These are phyloP conservation scores for Chrysopogon serrulatus DNA, from an alignment of 176 grass and related monocot species.

Conservation along the genomic window DNA sequence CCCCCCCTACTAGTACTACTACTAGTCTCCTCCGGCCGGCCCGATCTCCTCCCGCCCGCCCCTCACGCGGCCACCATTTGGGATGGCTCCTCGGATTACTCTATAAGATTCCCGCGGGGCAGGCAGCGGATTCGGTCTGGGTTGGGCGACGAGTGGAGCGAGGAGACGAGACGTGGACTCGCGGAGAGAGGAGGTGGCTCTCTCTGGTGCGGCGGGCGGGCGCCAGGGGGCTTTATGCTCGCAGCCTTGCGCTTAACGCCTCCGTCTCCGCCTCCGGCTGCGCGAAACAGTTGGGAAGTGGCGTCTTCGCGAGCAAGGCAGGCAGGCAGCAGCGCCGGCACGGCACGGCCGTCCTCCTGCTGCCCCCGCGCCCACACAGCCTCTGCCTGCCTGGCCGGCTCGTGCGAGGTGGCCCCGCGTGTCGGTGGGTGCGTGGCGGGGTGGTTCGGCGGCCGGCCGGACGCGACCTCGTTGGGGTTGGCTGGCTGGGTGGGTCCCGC, in stretches of 20 bases:
- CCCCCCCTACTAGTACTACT: neutral
- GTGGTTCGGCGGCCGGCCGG: too few species aligned
- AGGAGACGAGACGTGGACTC: slow-evolving; percentile 3
- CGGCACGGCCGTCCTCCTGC: neutral
- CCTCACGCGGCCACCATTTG: neutral
- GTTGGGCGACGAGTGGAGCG: neutral
- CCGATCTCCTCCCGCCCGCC: neutral
- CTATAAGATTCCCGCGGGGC: too few species aligned
- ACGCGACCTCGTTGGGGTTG: neutral
- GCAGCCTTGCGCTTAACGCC: slow-evolving; percentile 27
- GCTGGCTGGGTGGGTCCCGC: neutral
- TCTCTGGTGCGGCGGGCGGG: neutral
- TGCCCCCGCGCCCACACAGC: neutral
- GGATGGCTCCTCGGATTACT: neutral
- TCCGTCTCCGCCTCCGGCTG: neutral
- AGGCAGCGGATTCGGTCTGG: slow-evolving; percentile 3
- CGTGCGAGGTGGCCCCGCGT: slow-evolving; percentile 6
- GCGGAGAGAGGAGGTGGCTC: neutral
- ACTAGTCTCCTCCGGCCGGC: neutral
- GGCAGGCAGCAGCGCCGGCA: neutral
- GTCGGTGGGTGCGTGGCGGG: neutral
- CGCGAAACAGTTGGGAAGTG: neutral
- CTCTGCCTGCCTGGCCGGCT: neutral
- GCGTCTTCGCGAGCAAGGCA: neutral
- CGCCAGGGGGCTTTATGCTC: slow-evolving; percentile 8